These are phyloP conservation scores for Mentha longifolia DNA, from an alignment of 257 asterid genomes.

Conservation along the genomic window DNA sequence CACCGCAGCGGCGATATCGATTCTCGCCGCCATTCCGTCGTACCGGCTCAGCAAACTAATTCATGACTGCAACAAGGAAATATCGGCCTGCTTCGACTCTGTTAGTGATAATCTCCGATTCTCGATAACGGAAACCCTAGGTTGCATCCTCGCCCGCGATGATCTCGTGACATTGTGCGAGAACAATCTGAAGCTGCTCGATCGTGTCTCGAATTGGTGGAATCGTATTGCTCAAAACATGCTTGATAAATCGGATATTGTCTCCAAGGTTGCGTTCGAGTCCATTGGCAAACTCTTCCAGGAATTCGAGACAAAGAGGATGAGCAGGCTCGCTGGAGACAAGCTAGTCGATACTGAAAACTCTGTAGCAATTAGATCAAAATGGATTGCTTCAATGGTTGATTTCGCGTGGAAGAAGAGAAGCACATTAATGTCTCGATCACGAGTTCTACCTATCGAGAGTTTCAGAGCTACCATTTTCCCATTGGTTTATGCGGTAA, in stretches of 20 bases:
- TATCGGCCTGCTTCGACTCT: slow-evolving; percentile 82
- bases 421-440: slow-evolving; percentile 69
- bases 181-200: slow-evolving; percentile 76
- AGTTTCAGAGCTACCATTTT: slow-evolving; percentile 73
- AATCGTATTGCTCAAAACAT: slow-evolving; percentile 68
- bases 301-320: slow-evolving; percentile 84
- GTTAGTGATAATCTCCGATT: slow-evolving; percentile 72
- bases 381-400: slow-evolving; percentile 81
- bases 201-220: slow-evolving; percentile 91
- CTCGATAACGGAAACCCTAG: slow-evolving; percentile 82
- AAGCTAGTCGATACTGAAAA: slow-evolving; percentile 89
- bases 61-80: slow-evolving; percentile 74
- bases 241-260: slow-evolving; percentile 82
- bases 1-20: slow-evolving; percentile 86
- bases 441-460: slow-evolving; percentile 78
- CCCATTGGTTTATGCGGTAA: slow-evolving; percentile 79
- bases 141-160: slow-evolving; percentile 85
- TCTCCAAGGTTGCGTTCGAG: slow-evolving; percentile 80
- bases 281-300: slow-evolving; percentile 80
- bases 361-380: slow-evolving; percentile 79
- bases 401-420: slow-evolving; percentile 80
- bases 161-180: slow-evolving; percentile 86
- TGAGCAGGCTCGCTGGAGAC: slow-evolving; percentile 94
- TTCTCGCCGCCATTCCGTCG: slow-evolving; percentile 85
- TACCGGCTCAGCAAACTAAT: slow-evolving; percentile 80